Percentiles rank a stretch among this genome's conserved stretches.
These are phyloP conservation scores for Suillus americanus DNA, from an alignment of 768 basidiomycete species.

Conservation along the genomic window DNA sequence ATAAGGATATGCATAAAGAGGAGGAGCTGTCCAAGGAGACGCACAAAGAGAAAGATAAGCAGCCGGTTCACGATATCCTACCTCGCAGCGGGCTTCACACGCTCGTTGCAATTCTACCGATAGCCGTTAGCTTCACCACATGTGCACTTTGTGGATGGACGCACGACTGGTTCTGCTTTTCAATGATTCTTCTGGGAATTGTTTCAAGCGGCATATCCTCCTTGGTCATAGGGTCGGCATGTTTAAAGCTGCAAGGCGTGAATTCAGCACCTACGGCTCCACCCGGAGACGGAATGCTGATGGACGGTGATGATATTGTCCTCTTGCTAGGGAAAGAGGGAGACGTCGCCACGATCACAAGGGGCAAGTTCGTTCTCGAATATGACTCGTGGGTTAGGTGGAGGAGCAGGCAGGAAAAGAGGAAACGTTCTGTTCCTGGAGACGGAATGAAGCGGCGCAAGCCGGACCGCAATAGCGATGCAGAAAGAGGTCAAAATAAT, in stretches of 20 bases:
- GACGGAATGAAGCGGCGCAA: neutral
- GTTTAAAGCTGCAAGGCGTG: slow-evolving; percentile 1
- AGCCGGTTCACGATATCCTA: neutral
- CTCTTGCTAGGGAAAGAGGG: slow-evolving; percentile 15
- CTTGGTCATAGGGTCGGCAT: slow-evolving; percentile 14
- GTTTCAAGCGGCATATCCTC: slow-evolving; percentile 19
- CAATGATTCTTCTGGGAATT: slow-evolving; percentile 22
- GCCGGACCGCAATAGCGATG: slow-evolving; percentile 6
- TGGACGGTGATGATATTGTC: slow-evolving; percentile 12
- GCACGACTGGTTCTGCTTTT: slow-evolving; percentile 20
- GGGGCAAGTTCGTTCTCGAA: slow-evolving; percentile 23
- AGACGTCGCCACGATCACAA: slow-evolving; percentile 14
- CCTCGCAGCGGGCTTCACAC: neutral
- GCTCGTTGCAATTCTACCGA: slow-evolving; percentile 11
- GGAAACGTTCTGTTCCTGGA: neutral
- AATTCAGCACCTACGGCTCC: slow-evolving; percentile 26
- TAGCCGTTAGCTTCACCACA: slow-evolving; percentile 11
- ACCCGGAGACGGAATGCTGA: slow-evolving; percentile 29
- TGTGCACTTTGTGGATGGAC: slow-evolving; percentile 15
- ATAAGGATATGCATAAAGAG: no score
- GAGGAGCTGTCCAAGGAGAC: neutral
- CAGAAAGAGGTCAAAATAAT: neutral
- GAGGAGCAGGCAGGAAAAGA: neutral
- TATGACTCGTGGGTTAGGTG: slow-evolving; percentile 7
- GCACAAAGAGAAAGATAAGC: neutral